Evolutionary conservation across 768 basidiomycete genomes (phyloP).

Genomic region (Pleurotus citrinopileatus): DNA sequence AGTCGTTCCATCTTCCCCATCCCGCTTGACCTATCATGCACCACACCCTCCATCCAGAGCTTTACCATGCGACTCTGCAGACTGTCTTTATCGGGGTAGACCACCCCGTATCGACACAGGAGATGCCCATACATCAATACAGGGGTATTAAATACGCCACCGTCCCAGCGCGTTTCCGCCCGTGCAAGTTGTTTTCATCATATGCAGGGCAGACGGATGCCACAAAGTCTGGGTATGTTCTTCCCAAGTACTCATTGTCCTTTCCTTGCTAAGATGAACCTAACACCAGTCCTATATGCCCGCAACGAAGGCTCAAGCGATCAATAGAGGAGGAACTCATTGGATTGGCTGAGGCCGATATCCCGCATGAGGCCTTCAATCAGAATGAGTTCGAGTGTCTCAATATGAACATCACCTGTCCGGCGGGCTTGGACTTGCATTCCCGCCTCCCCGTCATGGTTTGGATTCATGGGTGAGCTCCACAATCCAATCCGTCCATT

Average conservation of each 20-base stretch:
- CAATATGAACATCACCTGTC: slow-evolving; percentile 79
- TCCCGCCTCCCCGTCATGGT: slow-evolving; percentile 75
- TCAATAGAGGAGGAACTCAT: slow-evolving; percentile 61
- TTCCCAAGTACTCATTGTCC: slow-evolving; percentile 4
- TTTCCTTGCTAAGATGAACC: slow-evolving; percentile 1
- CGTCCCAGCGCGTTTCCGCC: slow-evolving; percentile 73
- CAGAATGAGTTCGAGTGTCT: slow-evolving; percentile 80
- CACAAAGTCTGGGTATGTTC: slow-evolving; percentile 60
- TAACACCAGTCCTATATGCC: slow-evolving; percentile 65
- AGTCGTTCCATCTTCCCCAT: not conserved
- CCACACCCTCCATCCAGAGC: slow-evolving; percentile 23
- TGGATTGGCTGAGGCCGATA: slow-evolving; percentile 48
- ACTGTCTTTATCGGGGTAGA: slow-evolving; percentile 67
- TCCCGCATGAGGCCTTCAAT: slow-evolving; percentile 51
- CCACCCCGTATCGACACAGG: slow-evolving; percentile 56
- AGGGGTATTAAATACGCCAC: slow-evolving; percentile 77
- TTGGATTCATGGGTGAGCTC: slow-evolving; percentile 79
- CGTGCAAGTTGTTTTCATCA: slow-evolving; percentile 57
- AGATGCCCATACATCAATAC: slow-evolving; percentile 63
- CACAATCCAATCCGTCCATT: slow-evolving; percentile 8
- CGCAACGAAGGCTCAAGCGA: slow-evolving; percentile 47
- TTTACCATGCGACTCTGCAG: slow-evolving; percentile 53
- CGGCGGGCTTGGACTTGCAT: slow-evolving; percentile 47
- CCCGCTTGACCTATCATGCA: slow-evolving; percentile 27
- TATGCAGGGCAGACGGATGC: slow-evolving; percentile 62